Percentiles rank a stretch among this genome's conserved stretches.
These are phyloP conservation scores for Paramyrothecium sp. DNA, from an alignment of 2,329 filamentous ascomycete species.

Conservation along the genomic window DNA sequence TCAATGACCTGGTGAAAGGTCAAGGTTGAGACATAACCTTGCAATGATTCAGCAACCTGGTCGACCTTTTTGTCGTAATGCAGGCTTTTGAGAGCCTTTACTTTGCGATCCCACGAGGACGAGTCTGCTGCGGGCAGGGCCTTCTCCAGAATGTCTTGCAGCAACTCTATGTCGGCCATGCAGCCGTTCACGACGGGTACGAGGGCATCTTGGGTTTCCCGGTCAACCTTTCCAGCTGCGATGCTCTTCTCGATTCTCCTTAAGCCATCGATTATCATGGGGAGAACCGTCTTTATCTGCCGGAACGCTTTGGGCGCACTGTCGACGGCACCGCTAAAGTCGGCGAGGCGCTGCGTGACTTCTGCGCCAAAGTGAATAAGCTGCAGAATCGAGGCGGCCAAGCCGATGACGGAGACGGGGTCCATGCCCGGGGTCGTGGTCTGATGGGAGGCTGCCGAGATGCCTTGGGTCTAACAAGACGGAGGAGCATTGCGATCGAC, in stretches of 20 bases:
- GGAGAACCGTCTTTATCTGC: conserved; percentile 2
- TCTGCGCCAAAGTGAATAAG: conserved; percentile 2
- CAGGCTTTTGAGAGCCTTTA: conserved; percentile 1
- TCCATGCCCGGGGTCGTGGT: background rate
- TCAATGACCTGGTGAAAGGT: conserved; percentile 6
- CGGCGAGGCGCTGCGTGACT: background rate
- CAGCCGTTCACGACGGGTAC: conserved; percentile 4
- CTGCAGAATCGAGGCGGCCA: conserved; percentile 2
- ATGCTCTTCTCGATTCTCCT: background rate
- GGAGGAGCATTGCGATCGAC: too few species aligned
- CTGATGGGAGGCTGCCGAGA: too few species aligned
- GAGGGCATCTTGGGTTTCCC: conserved; percentile 1
- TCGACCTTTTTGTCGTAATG: conserved; percentile 3
- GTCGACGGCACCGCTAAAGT: background rate
- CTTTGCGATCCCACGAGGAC: background rate
- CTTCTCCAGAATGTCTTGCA: conserved; percentile 2
- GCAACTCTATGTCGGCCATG: background rate
- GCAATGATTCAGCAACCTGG: conserved; percentile 1
- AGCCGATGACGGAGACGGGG: background rate
- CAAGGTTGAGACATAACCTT: conserved; percentile 1
- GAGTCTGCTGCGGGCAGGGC: background rate
- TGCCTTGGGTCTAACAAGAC: too few species aligned
- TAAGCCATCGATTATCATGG: conserved; percentile 2
- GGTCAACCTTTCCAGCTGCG: background rate
- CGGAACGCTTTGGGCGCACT: background rate